These are phyloP conservation scores for Macrophomina tecta DNA, from an alignment of 2,329 filamentous ascomycete species.

Conservation along the genomic window DNA sequence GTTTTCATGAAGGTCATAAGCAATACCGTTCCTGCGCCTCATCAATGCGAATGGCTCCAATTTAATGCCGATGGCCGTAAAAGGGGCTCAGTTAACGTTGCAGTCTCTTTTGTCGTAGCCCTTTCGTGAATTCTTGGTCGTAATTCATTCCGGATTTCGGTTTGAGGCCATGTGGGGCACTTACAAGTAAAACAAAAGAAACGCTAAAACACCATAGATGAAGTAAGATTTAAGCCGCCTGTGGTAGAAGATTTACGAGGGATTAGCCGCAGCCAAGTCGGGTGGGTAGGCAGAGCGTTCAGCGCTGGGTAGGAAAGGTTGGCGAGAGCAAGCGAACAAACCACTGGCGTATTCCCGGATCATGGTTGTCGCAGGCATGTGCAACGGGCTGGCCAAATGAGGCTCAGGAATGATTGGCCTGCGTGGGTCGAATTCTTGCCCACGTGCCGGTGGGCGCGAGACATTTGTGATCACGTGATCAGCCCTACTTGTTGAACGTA, in stretches of 20 bases:
- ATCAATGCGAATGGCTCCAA: not conserved
- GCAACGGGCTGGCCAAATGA: not conserved
- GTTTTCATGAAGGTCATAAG: no score
- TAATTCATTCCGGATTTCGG: not conserved
- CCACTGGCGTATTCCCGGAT: not conserved
- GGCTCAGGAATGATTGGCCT: not conserved
- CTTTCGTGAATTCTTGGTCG: not conserved
- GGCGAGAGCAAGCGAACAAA: not conserved
- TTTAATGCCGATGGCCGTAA: not conserved
- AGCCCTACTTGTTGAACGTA: not conserved
- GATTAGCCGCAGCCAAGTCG: not conserved
- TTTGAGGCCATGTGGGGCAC: not conserved
- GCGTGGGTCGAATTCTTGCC: not conserved
- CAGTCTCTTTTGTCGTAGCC: slow-evolving; percentile 21
- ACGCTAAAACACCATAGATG: no score
- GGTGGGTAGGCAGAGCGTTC: not conserved
- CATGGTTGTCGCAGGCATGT: not conserved
- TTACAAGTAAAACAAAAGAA: not conserved
- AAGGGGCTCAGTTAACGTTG: not conserved
- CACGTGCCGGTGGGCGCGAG: not conserved
- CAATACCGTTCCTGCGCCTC: not conserved
- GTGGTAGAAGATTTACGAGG: not conserved
- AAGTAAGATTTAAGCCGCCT: no score
- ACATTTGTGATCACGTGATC: not conserved
- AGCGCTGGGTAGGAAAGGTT: not conserved